Percentiles rank a stretch among this genome's conserved stretches.
Evolutionary conservation across 1,139 yeast genomes (phyloP).

Genomic region (Pichia sp.): DNA sequence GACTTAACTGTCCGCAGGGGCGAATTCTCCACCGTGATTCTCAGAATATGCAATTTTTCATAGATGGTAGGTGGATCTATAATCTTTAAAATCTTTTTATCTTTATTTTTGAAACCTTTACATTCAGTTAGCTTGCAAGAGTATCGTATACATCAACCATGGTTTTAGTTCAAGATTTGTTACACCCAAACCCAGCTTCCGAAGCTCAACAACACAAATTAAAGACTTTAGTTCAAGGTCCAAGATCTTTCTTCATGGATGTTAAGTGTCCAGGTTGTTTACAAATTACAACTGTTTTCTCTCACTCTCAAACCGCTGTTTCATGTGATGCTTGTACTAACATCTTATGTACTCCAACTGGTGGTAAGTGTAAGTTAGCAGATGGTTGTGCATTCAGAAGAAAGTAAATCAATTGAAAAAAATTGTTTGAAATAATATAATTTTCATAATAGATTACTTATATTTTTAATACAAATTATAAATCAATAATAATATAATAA

Average conservation of each 20-base stretch:
- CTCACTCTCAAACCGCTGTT: conserved; percentile 99
- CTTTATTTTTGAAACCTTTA: not conserved
- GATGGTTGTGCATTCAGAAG: conserved; percentile 99
- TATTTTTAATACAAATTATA: not conserved
- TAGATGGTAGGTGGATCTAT: not conserved
- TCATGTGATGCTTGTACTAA: conserved; percentile 98
- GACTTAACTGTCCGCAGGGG: not conserved
- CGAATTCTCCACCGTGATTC: not conserved
- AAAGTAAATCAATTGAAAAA: conserved; percentile 52
- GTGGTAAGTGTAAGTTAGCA: conserved; percentile 99
- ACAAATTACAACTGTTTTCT: conserved; percentile 97
- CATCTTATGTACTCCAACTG: conserved; percentile 97
- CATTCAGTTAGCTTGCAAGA: conserved; percentile 4
- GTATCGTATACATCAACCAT: conserved; percentile 12
- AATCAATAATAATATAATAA: not conserved
- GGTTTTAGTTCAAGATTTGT: conserved; percentile 97
- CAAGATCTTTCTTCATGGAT: conserved; percentile 99
- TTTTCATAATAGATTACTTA: not conserved
- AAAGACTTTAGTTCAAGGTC: conserved; percentile 93
- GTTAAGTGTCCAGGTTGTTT: conserved; percentile 99
- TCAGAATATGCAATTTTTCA: not conserved
- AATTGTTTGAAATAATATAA: not conserved
- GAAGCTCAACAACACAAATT: conserved; percentile 97
- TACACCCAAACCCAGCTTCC: conserved; percentile 94
- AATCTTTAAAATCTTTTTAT: not conserved